phyloP scores from a whole-genome alignment of 768 basidiomycete genomes.

The Lactifluus piperatus region DNA sequence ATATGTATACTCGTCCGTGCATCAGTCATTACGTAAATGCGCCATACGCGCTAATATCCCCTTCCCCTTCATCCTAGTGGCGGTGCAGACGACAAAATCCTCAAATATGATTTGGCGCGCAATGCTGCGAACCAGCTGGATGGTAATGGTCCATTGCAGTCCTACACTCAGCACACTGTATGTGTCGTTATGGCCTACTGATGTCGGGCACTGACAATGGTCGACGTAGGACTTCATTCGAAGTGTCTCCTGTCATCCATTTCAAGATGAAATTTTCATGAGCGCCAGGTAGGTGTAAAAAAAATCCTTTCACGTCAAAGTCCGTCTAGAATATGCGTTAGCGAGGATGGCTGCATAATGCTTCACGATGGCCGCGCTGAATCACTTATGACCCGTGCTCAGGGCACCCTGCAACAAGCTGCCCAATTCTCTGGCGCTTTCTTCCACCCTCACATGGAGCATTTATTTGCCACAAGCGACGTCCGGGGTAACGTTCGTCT shows the following conservation, averaged over 20 bases:
- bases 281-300: conserved; percentile 51
- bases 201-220: background rate
- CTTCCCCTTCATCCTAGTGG: background rate
- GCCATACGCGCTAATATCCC: background rate
- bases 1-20: conserved; percentile 56
- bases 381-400: conserved; percentile 30
- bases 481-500: conserved; percentile 50
- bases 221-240: conserved; percentile 52
- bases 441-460: conserved; percentile 58
- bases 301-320: background rate
- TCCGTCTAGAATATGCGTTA: conserved; percentile 23
- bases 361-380: conserved; percentile 50
- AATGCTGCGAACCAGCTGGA: background rate
- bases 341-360: conserved; percentile 63
- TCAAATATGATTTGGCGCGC: conserved; percentile 16
- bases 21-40: background rate
- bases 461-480: conserved; percentile 63
- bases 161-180: conserved; percentile 23
- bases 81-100: conserved; percentile 14
- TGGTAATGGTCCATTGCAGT: background rate
- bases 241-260: conserved; percentile 55
- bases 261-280: conserved; percentile 57
- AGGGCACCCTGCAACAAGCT: conserved; percentile 42
- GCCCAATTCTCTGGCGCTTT: conserved; percentile 56
- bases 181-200: conserved; percentile 1